Evolutionary conservation across 371 early-diverging fungal genomes (phyloP).

Genomic region (Haplosporangium sp.): DNA sequence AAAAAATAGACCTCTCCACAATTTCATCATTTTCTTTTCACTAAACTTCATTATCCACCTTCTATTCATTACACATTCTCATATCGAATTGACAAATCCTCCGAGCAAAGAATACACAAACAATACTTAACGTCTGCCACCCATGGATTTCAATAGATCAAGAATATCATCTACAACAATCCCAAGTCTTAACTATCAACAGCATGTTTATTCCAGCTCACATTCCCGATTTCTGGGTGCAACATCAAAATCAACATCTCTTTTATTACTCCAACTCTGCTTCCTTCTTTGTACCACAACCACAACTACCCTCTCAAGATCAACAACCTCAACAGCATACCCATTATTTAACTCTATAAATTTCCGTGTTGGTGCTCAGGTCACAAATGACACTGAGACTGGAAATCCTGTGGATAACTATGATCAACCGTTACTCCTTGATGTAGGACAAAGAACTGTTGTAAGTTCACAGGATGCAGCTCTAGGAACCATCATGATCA

Average conservation of each 20-base stretch:
- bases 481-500: constrained; percentile 39
- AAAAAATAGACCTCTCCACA: too few species aligned
- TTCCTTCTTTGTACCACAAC: neutral
- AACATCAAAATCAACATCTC: too few species aligned
- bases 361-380: neutral
- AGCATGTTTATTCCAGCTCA: neutral
- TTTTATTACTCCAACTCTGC: neutral
- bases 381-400: constrained; percentile 13
- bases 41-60: too few species aligned
- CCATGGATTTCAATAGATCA: neutral
- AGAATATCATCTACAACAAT: neutral
- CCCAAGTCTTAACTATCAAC: neutral
- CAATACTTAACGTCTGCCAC: too few species aligned
- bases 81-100: too few species aligned
- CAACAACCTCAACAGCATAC: constrained; percentile 1
- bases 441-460: constrained; percentile 39
- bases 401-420: neutral
- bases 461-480: constrained; percentile 25
- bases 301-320: neutral
- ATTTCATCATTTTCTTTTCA: too few species aligned
- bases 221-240: neutral
- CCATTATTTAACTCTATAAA: neutral
- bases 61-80: too few species aligned
- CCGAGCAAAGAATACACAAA: too few species aligned
- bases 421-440: constrained; percentile 16